phyloP scores from a whole-genome alignment of 495 filamentous ascomycete genomes.

The Trichoderma asperelloides region DNA sequence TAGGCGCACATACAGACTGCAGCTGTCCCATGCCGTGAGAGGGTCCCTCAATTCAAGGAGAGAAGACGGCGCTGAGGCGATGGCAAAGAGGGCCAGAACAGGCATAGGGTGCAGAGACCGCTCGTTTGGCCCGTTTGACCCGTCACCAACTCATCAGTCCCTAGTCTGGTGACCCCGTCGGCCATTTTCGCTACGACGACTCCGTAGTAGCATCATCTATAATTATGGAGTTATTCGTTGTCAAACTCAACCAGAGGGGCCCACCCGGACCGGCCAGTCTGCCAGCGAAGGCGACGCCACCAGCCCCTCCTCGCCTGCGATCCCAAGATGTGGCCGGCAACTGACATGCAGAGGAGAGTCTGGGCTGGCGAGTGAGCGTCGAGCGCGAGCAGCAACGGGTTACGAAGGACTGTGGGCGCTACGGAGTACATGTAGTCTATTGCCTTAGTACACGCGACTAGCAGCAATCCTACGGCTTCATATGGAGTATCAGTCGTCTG shows the following conservation, averaged over 20 bases:
- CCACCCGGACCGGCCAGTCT: not conserved
- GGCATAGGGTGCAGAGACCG: conserved; percentile 7
- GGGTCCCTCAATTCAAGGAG: not conserved
- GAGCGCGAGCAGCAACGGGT: not conserved
- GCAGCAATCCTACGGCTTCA: not conserved
- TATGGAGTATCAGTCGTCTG: not conserved
- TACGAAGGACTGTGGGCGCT: not conserved
- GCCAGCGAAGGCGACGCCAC: conserved; percentile 7
- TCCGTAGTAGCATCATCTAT: conserved; percentile 2
- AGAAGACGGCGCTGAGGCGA: not conserved
- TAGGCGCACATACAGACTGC: not conserved
- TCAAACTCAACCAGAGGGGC: conserved; percentile 4
- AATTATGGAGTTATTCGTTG: conserved; percentile 8
- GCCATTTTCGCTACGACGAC: not conserved
- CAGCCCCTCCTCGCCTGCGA: conserved; percentile 6
- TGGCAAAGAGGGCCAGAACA: conserved; percentile 1
- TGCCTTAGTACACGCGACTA: not conserved
- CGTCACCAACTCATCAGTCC: conserved; percentile 7
- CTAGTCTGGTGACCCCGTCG: conserved; percentile 8
- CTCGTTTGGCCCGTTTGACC: conserved; percentile 8
- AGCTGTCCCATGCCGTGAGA: conserved; percentile 1
- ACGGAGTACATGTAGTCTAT: not conserved
- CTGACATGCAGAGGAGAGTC: not conserved
- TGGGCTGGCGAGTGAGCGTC: not conserved
- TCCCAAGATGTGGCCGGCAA: conserved; percentile 6